Evolutionary conservation across 1,284 basidiomycete species (phyloP).

Genomic region (Vanrija pseudolonga): DNA sequence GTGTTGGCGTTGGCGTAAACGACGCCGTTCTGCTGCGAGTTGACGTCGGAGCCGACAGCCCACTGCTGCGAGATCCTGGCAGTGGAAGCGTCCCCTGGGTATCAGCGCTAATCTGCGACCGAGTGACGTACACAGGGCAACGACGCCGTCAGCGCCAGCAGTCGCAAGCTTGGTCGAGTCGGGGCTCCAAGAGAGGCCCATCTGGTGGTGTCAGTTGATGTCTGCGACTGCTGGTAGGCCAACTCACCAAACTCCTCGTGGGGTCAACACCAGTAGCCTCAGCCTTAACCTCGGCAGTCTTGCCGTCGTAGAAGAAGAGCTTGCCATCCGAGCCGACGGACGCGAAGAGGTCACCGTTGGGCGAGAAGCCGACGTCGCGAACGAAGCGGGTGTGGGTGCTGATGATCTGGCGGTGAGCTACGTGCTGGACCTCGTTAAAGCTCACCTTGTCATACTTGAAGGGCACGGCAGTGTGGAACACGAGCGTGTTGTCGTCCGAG

Average conservation of each 20-base stretch:
- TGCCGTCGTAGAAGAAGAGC: constrained; percentile 85
- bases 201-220: constrained; percentile 51
- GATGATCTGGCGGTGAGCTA: constrained; percentile 55
- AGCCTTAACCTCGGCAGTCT: constrained; percentile 72
- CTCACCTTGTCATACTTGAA: constrained; percentile 82
- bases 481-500: constrained; percentile 75
- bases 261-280: constrained; percentile 58
- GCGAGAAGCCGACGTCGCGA: constrained; percentile 81
- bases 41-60: constrained; percentile 65
- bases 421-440: background rate
- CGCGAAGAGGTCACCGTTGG: constrained; percentile 75
- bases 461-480: constrained; percentile 73
- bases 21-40: constrained; percentile 81
- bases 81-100: constrained; percentile 71
- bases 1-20: constrained; percentile 69
- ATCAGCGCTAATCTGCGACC: background rate
- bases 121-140: constrained; percentile 70
- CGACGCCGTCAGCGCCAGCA: constrained; percentile 81
- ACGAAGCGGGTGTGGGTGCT: constrained; percentile 90
- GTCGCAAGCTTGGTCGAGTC: constrained; percentile 72
- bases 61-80: constrained; percentile 65
- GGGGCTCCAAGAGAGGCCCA: constrained; percentile 71
- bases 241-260: constrained; percentile 64
- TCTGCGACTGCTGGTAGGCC: background rate
- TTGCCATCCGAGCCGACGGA: constrained; percentile 91